phyloP scores from a whole-genome alignment of 148 eudicot genomes.

The Rheum nobile region DNA sequence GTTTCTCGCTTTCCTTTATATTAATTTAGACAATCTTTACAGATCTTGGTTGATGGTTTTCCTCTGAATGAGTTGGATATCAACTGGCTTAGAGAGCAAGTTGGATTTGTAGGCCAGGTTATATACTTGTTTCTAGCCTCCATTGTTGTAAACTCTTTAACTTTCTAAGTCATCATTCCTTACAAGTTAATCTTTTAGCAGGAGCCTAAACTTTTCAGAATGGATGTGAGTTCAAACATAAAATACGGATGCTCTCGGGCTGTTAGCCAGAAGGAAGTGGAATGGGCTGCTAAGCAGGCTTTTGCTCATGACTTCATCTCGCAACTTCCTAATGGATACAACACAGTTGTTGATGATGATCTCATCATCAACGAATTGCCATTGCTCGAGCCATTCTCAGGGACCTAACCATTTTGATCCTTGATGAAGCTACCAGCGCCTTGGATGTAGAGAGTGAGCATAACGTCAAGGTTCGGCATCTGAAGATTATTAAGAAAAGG shows the following conservation, averaged over 20 bases:
- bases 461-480: constrained; percentile 61
- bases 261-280: constrained; percentile 66
- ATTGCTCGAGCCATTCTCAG: constrained; percentile 92
- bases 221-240: too few species aligned
- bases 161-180: constrained; percentile 5
- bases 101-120: constrained; percentile 99
- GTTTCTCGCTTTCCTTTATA: too few species aligned
- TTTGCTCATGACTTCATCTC: constrained; percentile 85
- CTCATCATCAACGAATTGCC: constrained; percentile 93
- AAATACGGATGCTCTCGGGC: constrained; percentile 74
- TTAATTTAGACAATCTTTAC: too few species aligned
- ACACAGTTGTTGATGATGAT: constrained; percentile 91
- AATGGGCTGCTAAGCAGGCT: constrained; percentile 90
- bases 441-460: constrained; percentile 96
- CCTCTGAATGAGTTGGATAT: too few species aligned
- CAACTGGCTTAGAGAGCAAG: constrained; percentile 79
- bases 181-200: constrained; percentile 16
- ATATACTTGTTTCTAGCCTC: constrained; percentile 11
- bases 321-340: too few species aligned
- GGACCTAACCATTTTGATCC: constrained; percentile 82
- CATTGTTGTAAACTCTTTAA: not conserved
- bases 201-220: constrained; percentile 95
- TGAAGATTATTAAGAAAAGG: not conserved
- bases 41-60: too few species aligned
- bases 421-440: constrained; percentile 98